A percentile compares a stretch with the other conserved stretches of the same genome.
These are phyloP conservation scores for Pseudognaphalium luteoalbum DNA, from an alignment of 129 eudicot species.

Conservation along the genomic window DNA sequence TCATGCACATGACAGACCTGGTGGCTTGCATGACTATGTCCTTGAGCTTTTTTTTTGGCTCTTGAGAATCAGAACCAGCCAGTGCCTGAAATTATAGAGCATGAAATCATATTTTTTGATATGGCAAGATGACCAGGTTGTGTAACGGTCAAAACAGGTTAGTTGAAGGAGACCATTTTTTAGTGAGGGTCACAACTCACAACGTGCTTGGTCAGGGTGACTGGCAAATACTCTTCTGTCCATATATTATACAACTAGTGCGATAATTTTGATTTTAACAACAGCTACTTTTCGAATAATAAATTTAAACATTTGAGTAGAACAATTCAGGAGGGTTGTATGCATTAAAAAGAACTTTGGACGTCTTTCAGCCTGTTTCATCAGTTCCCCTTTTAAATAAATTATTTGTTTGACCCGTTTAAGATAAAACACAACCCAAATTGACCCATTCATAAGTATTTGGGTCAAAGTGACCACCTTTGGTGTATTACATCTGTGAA, in stretches of 20 bases:
- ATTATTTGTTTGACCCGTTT: too few relatives aligned
- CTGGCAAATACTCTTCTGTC: background rate
- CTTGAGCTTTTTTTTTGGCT: constrained; percentile 86
- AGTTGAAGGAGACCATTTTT: background rate
- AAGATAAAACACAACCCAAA: background rate
- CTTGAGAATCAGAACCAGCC: constrained; percentile 60
- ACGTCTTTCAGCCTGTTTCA: background rate
- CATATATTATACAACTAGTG: background rate
- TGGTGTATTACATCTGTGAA: background rate
- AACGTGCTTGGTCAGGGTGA: background rate
- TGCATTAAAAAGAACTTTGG: background rate
- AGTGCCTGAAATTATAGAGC: constrained; percentile 49
- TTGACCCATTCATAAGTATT: background rate
- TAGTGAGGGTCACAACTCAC: background rate
- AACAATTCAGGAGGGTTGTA: too few relatives aligned
- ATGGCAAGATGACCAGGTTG: background rate
- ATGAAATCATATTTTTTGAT: background rate
- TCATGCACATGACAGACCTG: constrained; percentile 41
- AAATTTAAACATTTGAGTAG: too few relatives aligned
- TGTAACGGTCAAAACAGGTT: background rate
- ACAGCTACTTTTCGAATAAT: background rate
- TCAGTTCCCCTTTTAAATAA: too few relatives aligned
- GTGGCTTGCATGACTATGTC: constrained; percentile 90
- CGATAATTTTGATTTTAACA: background rate
- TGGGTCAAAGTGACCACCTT: background rate